These are phyloP conservation scores for Ajuga chamaepitys DNA, from an alignment of 257 asterid genomes.

Conservation along the genomic window DNA sequence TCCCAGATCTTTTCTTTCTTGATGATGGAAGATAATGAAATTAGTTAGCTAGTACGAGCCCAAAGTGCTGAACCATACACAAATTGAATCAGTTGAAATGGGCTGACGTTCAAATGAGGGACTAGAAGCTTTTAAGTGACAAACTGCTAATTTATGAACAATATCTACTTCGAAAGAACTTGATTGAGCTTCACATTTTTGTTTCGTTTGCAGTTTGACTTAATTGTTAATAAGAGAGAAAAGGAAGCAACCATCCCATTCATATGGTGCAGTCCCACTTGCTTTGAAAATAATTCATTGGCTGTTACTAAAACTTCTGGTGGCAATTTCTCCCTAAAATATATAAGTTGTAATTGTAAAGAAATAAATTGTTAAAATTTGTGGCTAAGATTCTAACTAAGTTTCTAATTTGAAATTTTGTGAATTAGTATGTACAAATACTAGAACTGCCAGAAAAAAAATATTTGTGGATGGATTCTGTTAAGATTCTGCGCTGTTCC, in stretches of 20 bases:
- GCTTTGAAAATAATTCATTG: not conserved
- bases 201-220: not conserved
- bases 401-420: not conserved
- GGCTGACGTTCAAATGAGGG: not conserved
- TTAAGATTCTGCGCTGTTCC: not conserved
- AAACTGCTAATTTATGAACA: not conserved
- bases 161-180: not conserved
- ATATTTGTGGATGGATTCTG: not conserved
- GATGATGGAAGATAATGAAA: not conserved
- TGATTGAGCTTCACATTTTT: not conserved
- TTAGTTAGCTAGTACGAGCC: not conserved
- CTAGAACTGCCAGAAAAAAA: not conserved
- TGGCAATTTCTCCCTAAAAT: not conserved
- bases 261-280: not conserved
- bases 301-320: not conserved
- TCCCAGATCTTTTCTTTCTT: not conserved
- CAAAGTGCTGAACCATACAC: not conserved
- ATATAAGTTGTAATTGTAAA: not conserved
- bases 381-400: not conserved
- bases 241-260: not conserved
- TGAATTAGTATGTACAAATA: not conserved
- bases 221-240: not conserved
- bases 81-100: not conserved
- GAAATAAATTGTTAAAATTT: not conserved
- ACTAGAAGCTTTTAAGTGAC: not conserved